Conservation (phyloP, 2,329 filamentous ascomycete genomes). For the Moelleriella libera region DNA sequence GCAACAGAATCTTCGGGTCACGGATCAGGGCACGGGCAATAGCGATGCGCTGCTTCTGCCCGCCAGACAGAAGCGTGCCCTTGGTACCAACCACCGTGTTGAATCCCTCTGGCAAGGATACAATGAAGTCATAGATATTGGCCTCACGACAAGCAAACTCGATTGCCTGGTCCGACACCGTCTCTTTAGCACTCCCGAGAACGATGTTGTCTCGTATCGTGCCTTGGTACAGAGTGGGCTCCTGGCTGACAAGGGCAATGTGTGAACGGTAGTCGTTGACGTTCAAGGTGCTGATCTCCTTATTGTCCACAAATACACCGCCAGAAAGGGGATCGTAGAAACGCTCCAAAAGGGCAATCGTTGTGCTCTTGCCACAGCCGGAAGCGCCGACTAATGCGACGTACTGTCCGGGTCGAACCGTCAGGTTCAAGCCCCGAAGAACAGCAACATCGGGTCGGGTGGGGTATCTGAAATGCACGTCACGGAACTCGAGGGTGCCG, state of each 20-base stretch:
- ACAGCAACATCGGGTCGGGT: slow-evolving; percentile 87
- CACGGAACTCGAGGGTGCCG: slow-evolving; percentile 74
- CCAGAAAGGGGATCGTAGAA: slow-evolving; percentile 86
- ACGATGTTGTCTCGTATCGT: slow-evolving; percentile 84
- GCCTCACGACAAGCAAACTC: slow-evolving; percentile 74
- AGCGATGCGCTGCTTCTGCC: slow-evolving; percentile 88
- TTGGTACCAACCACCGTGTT: slow-evolving; percentile 77
- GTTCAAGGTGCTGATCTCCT: slow-evolving; percentile 68
- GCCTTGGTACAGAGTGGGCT: slow-evolving; percentile 89
- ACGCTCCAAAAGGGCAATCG: slow-evolving; percentile 79
- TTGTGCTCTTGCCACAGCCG: slow-evolving; percentile 89
- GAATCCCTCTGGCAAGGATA: slow-evolving; percentile 75
- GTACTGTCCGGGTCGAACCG: slow-evolving; percentile 65
- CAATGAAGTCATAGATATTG: slow-evolving; percentile 86
- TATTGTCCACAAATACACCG: slow-evolving; percentile 67
- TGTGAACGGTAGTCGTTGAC: slow-evolving; percentile 74
- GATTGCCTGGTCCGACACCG: slow-evolving; percentile 58
- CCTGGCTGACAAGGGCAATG: slow-evolving; percentile 82
- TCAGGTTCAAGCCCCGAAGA: slow-evolving; percentile 66
- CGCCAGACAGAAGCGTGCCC: slow-evolving; percentile 72
- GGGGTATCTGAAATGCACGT: slow-evolving; percentile 90
- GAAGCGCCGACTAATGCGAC: slow-evolving; percentile 86
- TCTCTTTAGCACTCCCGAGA: slow-evolving; percentile 54
- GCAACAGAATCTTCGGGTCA: slow-evolving; percentile 74
- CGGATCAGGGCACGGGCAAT: slow-evolving; percentile 84